Conservation (phyloP, 2,329 filamentous ascomycete genomes). For the Penicillium sumatraense region DNA sequence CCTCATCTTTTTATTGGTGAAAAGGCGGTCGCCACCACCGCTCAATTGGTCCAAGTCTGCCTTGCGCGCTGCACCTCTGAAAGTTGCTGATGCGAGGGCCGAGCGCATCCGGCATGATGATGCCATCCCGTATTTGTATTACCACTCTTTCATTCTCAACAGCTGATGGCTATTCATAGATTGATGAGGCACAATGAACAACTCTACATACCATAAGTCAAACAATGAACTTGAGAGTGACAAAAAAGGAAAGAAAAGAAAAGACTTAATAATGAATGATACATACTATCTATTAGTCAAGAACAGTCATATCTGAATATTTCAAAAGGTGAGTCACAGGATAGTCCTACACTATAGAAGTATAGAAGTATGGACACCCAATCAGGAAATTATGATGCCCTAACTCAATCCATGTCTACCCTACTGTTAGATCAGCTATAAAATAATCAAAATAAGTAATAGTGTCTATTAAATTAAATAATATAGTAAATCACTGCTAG, state of each 20-base stretch:
- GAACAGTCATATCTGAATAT: neutral
- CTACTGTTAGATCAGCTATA: too few relatives aligned
- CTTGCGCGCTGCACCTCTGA: neutral
- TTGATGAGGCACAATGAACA: too few relatives aligned
- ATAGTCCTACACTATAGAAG: neutral
- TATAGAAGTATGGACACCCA: neutral
- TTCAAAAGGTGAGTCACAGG: neutral
- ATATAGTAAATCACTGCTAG: too few relatives aligned
- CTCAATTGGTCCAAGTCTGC: neutral
- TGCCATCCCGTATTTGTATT: conserved; percentile 2
- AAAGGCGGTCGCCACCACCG: neutral
- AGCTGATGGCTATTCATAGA: neutral
- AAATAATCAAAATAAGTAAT: too few relatives aligned
- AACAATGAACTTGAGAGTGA: too few relatives aligned
- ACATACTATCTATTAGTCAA: too few relatives aligned
- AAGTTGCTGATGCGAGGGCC: neutral
- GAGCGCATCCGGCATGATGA: conserved; percentile 6
- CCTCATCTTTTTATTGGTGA: neutral
- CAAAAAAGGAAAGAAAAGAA: too few relatives aligned
- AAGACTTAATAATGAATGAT: too few relatives aligned
- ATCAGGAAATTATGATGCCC: conserved; percentile 17
- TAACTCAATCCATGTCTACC: too few relatives aligned
- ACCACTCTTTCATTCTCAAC: neutral
- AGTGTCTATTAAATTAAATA: too few relatives aligned
- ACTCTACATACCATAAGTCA: too few relatives aligned